Base-by-base conservation (phyloP, 805 yeast genomes). In the Blastobotrys attinorum region DNA sequence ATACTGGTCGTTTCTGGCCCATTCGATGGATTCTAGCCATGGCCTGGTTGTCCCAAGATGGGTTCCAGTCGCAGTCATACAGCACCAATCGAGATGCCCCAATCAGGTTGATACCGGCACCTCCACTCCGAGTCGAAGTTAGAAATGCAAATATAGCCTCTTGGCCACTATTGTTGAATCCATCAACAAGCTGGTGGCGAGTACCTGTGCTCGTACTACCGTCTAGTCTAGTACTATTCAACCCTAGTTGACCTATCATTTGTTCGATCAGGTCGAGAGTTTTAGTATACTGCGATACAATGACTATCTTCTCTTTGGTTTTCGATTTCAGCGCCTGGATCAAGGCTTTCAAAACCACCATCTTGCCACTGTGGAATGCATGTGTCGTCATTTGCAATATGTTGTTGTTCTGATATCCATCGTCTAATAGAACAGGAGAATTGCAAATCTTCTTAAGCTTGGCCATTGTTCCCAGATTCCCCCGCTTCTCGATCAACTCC, bases 61-160 rank as follows among this genome's bases (percentile, higher is more conserved):
- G 98, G 51, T 92, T 92, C 98, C 98, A 92, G 57, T 92, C 97
- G 50, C 92, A 86, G 59, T 92, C 98, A 57, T 85, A 83, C 18
- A 92, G 64, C 3, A 92, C 72, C 33, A 92, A 64, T 22, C 97
- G 65, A 0, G 95, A 85, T 0, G 95, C 98, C 0, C 97, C 98
- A 27, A 85, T 74, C 27, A 92, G 66, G 56, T 92, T 92, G 34
- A 92, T 67, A 0, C 98, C 98, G 47, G 83, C 80, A 0, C 98
- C 98, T 3, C 98, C 98, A 3, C 95, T 80, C 60, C 88, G 86
- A 0, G 96, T 83, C 3, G 96, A 85, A 10, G 92, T 62, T 10
- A 92, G 63, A 52, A 92, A 87, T 0, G 81, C 81, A 56, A 83
- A 77, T 3, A 68, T 61, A 13, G 54, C 47, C 27, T 59, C 60